Percentiles rank a stretch among this genome's conserved stretches.
Evolutionary conservation across 306 rosid species (phyloP).

Genomic region (Trichosanthes truncata): DNA sequence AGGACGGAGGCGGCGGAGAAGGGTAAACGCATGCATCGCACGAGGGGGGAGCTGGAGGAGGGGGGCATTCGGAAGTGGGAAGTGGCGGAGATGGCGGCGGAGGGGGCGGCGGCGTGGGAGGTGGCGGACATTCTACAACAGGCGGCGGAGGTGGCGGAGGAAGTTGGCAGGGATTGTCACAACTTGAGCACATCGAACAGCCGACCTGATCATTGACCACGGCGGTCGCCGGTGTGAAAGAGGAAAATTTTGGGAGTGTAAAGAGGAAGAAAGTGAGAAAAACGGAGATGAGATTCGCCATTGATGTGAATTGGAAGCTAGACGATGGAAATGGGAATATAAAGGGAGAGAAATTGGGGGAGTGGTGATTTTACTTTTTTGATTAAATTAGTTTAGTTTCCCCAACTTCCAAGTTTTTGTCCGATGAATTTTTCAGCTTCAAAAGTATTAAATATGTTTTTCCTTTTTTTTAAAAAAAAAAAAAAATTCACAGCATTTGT

Average conservation of each 20-base stretch:
- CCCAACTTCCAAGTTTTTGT: too few species aligned
- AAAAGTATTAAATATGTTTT: too few species aligned
- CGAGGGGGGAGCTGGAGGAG: conserved; percentile 18
- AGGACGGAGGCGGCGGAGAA: conserved; percentile 40
- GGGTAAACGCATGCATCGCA: conserved; percentile 4
- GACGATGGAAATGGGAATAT: neutral
- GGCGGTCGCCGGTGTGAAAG: neutral
- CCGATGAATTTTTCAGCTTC: too few species aligned
- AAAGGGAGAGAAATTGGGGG: neutral
- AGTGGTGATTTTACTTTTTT: neutral
- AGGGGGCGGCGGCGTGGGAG: conserved; percentile 14
- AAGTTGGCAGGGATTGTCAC: conserved; percentile 53
- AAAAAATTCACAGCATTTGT: too few species aligned
- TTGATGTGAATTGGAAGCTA: neutral
- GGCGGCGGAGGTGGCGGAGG: conserved; percentile 21
- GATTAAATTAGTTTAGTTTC: too few species aligned
- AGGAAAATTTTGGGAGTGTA: neutral
- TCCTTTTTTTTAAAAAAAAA: too few species aligned
- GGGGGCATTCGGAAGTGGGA: conserved; percentile 1
- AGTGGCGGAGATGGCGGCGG: conserved; percentile 19
- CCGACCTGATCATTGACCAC: conserved; percentile 28
- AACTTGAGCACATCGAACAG: conserved; percentile 45
- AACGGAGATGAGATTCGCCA: neutral
- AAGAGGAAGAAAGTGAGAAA: conserved; percentile 4
- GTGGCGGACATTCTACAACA: conserved; percentile 28